These are phyloP conservation scores for Geotrichum siamense DNA, from an alignment of 1,139 yeast genomes.

Conservation along the genomic window DNA sequence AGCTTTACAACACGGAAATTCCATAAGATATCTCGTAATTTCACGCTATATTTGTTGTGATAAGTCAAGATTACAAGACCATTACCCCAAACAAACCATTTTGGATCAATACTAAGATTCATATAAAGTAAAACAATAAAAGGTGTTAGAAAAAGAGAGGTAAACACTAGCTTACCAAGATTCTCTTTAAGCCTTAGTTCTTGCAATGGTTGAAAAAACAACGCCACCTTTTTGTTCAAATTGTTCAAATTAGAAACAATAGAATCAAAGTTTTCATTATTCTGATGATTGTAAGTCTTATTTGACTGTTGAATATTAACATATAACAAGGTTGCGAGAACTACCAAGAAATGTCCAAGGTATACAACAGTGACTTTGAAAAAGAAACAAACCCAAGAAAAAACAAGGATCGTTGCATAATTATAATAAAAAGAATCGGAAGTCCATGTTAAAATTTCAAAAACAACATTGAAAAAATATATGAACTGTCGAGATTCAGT, in stretches of 20 bases:
- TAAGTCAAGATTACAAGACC: constrained; percentile 69
- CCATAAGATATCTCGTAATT: constrained; percentile 79
- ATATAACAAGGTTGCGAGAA: not conserved
- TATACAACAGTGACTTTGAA: not conserved
- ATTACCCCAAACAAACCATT: constrained; percentile 51
- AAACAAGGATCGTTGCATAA: not conserved
- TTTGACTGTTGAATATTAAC: not conserved
- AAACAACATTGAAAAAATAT: not conserved
- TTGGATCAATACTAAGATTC: constrained; percentile 47
- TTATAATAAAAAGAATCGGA: not conserved
- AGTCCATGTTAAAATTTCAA: constrained; percentile 1
- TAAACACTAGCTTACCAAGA: constrained; percentile 67
- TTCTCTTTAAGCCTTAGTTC: constrained; percentile 39
- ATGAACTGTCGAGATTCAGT: not conserved
- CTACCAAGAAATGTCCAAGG: not conserved
- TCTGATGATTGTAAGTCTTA: too few species aligned
- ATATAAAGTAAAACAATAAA: constrained; percentile 36
- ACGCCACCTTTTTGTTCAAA: not conserved
- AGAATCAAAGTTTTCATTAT: not conserved
- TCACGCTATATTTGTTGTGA: constrained; percentile 78
- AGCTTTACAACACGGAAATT: constrained; percentile 64
- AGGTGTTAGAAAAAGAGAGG: constrained; percentile 82
- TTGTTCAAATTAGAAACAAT: not conserved
- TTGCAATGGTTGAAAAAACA: not conserved
- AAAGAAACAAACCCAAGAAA: not conserved